These are phyloP conservation scores for Trichoderma atrobrunneum DNA, from an alignment of 2,329 filamentous ascomycete species.

Conservation along the genomic window DNA sequence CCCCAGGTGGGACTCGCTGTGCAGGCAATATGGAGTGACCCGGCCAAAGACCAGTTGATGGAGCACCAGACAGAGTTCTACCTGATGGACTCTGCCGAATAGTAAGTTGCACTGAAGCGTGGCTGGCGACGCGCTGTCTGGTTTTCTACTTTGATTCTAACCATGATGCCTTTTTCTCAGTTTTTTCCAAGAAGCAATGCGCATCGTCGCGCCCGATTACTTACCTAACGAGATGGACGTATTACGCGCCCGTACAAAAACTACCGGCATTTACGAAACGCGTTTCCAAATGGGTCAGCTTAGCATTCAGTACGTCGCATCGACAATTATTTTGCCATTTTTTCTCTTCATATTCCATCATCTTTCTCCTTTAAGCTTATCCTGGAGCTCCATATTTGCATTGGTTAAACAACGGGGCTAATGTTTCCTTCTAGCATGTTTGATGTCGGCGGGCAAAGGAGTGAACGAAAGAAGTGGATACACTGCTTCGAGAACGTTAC, in stretches of 20 bases:
- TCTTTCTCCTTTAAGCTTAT: background rate
- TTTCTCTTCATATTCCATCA: background rate
- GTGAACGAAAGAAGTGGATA: constrained; percentile 99
- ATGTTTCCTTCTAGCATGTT: constrained; percentile 73
- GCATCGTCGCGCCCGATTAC: constrained; percentile 82
- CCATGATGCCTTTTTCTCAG: constrained; percentile 44
- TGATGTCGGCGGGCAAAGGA: constrained; percentile 94
- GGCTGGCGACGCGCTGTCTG: background rate
- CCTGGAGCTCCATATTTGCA: background rate
- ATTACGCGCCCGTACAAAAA: constrained; percentile 92
- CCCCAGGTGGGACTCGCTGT: constrained; percentile 78
- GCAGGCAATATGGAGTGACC: constrained; percentile 85
- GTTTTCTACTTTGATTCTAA: background rate
- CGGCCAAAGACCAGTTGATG: constrained; percentile 76
- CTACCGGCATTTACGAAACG: constrained; percentile 98
- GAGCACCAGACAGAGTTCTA: constrained; percentile 98
- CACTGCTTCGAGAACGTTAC: constrained; percentile 99
- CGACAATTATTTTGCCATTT: background rate
- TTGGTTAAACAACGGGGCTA: background rate
- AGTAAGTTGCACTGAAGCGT: constrained; percentile 58
- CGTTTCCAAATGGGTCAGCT: constrained; percentile 97
- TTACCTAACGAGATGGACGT: constrained; percentile 94
- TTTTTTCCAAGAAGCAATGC: constrained; percentile 89
- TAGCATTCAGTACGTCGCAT: constrained; percentile 82
- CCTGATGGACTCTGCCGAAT: constrained; percentile 97